These are phyloP conservation scores for Plasmodium sp. DNA, from an alignment of 169 alveolate genomes.

Conservation along the genomic window DNA sequence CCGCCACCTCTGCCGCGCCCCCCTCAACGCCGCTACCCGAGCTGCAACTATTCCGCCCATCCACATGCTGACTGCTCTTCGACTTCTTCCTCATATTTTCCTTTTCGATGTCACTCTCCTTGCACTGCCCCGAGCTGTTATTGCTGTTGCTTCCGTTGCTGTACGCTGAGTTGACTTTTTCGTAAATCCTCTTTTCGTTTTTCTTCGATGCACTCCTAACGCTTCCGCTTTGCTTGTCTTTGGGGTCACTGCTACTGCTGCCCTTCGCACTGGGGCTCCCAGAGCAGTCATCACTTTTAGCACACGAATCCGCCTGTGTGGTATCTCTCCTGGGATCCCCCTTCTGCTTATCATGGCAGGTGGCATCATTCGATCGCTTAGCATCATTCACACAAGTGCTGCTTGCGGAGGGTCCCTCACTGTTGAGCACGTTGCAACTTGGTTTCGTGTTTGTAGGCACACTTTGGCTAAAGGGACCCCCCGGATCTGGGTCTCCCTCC, in stretches of 20 bases:
- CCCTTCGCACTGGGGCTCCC: not conserved
- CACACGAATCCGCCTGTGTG: not conserved
- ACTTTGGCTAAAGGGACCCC: not conserved
- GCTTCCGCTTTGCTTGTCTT: not conserved
- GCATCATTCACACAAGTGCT: not conserved
- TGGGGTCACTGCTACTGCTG: not conserved
- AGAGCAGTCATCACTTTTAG: not conserved
- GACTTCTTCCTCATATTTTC: conserved; percentile 30
- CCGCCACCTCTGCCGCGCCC: not conserved
- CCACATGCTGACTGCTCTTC: conserved; percentile 11
- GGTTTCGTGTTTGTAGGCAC: not conserved
- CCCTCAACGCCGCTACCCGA: not conserved
- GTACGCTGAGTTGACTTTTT: conserved; percentile 13
- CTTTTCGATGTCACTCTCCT: conserved; percentile 19
- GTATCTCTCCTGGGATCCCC: not conserved
- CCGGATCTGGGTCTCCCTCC: not conserved
- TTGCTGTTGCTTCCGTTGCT: conserved; percentile 24
- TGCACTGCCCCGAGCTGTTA: not conserved
- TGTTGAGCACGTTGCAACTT: not conserved
- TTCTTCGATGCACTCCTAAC: not conserved
- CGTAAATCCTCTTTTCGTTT: conserved; percentile 50
- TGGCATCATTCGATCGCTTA: not conserved
- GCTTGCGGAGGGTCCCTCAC: not conserved
- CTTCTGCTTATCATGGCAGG: not conserved
- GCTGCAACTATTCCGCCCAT: not conserved